Percentiles rank a stretch among this genome's conserved stretches.
phyloP scores from a whole-genome alignment of 169 alveolate species.

The Fabrea salina region DNA sequence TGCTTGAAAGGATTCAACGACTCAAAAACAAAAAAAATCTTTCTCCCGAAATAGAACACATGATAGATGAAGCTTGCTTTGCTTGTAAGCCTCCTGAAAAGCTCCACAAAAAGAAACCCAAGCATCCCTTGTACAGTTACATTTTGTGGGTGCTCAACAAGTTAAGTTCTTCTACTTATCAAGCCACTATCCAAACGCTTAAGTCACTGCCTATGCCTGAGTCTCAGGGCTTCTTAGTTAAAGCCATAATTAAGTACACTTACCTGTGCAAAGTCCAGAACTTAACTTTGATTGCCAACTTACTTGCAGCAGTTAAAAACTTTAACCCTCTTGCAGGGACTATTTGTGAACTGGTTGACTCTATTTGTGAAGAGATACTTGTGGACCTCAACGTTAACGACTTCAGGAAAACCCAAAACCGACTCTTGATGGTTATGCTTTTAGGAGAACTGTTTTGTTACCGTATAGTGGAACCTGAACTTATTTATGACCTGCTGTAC shows the following conservation, averaged over 20 bases:
- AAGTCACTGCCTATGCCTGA: slow-evolving; percentile 13
- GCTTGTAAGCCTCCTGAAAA: slow-evolving; percentile 15
- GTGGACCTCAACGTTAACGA: slow-evolving; percentile 14
- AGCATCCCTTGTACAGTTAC: neutral
- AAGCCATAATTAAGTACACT: neutral
- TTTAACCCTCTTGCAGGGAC: neutral
- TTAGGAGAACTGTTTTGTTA: slow-evolving; percentile 9
- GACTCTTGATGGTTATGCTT: slow-evolving; percentile 10
- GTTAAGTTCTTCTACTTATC: neutral
- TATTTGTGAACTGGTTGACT: neutral
- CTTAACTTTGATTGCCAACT: neutral
- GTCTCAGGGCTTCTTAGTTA: neutral
- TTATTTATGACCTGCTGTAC: slow-evolving; percentile 10
- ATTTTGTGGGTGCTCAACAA: neutral
- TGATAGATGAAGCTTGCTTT: slow-evolving; percentile 6
- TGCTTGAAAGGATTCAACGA: slow-evolving; percentile 3
- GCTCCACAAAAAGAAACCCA: neutral
- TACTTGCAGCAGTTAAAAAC: neutral
- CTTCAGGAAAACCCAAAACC: slow-evolving; percentile 6
- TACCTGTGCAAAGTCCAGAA: neutral
- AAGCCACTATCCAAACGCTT: neutral
- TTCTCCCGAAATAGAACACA: slow-evolving; percentile 11
- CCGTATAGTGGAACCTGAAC: neutral
- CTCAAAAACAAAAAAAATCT: neutral
- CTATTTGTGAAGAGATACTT: neutral